Percentiles rank a stretch among this genome's conserved stretches.
Conservation (phyloP, 306 rosid species). For the Vigna radiata region DNA sequence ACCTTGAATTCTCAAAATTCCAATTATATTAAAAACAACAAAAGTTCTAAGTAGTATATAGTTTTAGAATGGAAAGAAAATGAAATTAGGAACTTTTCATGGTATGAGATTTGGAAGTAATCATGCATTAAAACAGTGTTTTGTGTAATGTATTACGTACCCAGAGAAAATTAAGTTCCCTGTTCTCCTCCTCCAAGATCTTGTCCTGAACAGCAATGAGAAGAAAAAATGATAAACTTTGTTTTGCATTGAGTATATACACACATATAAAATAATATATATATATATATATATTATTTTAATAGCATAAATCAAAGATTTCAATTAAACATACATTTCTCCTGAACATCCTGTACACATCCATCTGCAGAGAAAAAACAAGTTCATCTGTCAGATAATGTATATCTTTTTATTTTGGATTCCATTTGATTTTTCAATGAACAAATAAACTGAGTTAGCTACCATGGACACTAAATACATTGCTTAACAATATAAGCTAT, state of each 20-base stretch:
- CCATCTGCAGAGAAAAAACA: constrained; percentile 52
- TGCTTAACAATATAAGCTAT: neutral
- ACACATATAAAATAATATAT: too few species aligned
- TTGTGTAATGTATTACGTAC: constrained; percentile 37
- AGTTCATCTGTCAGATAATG: constrained; percentile 6
- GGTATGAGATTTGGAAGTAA: neutral
- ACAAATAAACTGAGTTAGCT: neutral
- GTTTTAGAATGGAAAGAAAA: neutral
- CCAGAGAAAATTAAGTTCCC: constrained; percentile 64
- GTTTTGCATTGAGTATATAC: neutral
- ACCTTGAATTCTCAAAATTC: neutral
- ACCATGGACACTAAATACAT: neutral
- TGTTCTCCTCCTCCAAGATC: constrained; percentile 64
- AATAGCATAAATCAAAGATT: neutral
- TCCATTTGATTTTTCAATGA: neutral
- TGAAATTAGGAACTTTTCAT: neutral
- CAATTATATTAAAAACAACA: neutral
- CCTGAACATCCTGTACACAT: constrained; percentile 46
- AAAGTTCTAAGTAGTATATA: neutral
- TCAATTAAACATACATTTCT: constrained; percentile 56
- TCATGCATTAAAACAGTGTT: neutral
- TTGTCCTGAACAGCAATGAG: constrained; percentile 43
- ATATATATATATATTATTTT: neutral
- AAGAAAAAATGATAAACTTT: too few species aligned
- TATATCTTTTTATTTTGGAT: neutral